phyloP scores from a whole-genome alignment of 768 basidiomycete genomes.

The Hemileccinum rubropunctum region DNA sequence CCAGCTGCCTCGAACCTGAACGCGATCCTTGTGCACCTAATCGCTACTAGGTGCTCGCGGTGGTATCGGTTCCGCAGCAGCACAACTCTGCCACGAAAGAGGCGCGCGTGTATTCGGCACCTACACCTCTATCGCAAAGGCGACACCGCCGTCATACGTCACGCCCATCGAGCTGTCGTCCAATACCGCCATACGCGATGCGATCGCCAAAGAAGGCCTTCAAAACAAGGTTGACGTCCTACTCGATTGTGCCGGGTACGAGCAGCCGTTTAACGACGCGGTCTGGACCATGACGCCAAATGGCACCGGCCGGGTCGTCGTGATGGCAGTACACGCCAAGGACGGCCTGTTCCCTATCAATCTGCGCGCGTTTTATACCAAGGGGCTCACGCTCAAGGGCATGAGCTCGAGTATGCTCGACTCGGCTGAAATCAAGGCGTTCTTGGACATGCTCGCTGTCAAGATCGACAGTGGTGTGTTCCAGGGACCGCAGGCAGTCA shows the following conservation, averaged over 20 bases:
- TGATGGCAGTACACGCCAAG: slow-evolving; percentile 34
- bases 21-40: neutral
- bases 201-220: slow-evolving; percentile 24
- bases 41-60: slow-evolving; percentile 31
- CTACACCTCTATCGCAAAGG: slow-evolving; percentile 30
- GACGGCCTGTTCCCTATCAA: slow-evolving; percentile 31
- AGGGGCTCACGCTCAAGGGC: slow-evolving; percentile 30
- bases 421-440: slow-evolving; percentile 22
- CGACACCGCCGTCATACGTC: slow-evolving; percentile 23
- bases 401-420: slow-evolving; percentile 29
- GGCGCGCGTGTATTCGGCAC: slow-evolving; percentile 35
- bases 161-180: slow-evolving; percentile 33
- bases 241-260: slow-evolving; percentile 34
- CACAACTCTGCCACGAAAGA: slow-evolving; percentile 30
- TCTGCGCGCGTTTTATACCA: slow-evolving; percentile 33
- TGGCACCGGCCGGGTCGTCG: slow-evolving; percentile 33
- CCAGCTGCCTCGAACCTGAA: neutral
- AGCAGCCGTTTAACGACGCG: slow-evolving; percentile 33
- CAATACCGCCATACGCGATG: slow-evolving; percentile 28
- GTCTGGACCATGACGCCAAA: slow-evolving; percentile 31
- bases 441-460: slow-evolving; percentile 27
- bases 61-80: slow-evolving; percentile 34
- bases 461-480: slow-evolving; percentile 31
- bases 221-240: slow-evolving; percentile 34
- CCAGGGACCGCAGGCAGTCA: slow-evolving; percentile 27